A percentile compares a stretch with the other conserved stretches of the same genome.
Evolutionary conservation across 108 stramenopile species (phyloP).

Genomic region (Nitzschia inconspicua): DNA sequence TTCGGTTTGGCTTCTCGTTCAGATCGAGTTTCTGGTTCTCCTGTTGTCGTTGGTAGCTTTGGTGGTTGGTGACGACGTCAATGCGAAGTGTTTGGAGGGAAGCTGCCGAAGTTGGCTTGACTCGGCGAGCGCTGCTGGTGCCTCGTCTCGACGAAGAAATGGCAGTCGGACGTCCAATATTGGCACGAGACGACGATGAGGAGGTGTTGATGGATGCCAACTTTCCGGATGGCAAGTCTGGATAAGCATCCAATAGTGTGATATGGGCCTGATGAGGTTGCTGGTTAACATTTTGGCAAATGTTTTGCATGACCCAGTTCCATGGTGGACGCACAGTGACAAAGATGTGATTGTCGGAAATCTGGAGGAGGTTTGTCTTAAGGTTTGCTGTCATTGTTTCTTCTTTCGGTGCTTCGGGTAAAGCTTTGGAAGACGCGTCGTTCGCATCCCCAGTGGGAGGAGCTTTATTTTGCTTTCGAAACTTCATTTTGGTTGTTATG

Average conservation of each 20-base stretch:
- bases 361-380: conserved; percentile 1
- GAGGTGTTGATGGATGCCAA: background rate
- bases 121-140: conserved; percentile 8
- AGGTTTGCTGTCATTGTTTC: background rate
- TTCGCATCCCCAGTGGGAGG: too few species aligned
- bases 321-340: conserved; percentile 6
- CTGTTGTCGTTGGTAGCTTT: too few species aligned
- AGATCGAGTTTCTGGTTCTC: too few species aligned
- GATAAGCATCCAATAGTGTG: background rate
- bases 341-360: background rate
- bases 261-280: background rate
- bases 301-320: background rate
- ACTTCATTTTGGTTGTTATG: too few species aligned
- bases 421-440: too few species aligned
- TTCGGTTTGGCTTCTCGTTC: background rate
- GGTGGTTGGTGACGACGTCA: conserved; percentile 2
- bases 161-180: too few species aligned
- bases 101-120: background rate
- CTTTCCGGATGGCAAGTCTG: conserved; percentile 1
- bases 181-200: background rate
- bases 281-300: background rate
- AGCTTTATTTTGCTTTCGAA: too few species aligned
- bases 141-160: too few species aligned
- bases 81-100: conserved; percentile 4
- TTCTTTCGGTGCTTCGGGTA: too few species aligned